phyloP scores from a whole-genome alignment of 768 basidiomycete genomes.

The Trichaptum fuscoviolaceum region DNA sequence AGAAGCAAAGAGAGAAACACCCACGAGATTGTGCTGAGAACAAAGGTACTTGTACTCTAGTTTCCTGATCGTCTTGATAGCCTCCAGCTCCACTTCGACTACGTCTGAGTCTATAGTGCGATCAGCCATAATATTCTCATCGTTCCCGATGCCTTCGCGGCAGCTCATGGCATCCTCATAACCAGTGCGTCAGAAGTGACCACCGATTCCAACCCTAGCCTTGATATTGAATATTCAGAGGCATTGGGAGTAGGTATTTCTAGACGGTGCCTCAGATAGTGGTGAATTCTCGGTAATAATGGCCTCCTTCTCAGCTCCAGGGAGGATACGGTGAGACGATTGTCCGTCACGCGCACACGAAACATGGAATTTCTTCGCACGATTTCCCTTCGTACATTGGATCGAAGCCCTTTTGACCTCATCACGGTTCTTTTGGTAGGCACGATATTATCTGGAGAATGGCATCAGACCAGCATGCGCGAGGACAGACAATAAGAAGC shows the following conservation, averaged over 20 bases:
- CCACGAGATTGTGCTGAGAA: conserved; percentile 84
- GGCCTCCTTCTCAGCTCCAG: conserved; percentile 78
- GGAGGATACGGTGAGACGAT: conserved; percentile 45
- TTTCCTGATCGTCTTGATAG: conserved; percentile 71
- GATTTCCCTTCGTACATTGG: conserved; percentile 93
- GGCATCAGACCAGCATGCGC: not conserved
- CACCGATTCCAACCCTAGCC: too few species aligned
- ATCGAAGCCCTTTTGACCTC: conserved; percentile 78
- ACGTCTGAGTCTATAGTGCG: conserved; percentile 4
- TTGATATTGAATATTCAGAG: too few species aligned
- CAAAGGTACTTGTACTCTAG: conserved; percentile 73
- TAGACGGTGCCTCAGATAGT: too few species aligned
- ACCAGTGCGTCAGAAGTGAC: too few species aligned
- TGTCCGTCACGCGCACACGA: conserved; percentile 71
- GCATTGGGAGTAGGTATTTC: conserved; percentile 25
- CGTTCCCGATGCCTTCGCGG: conserved; percentile 4
- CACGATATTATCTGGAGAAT: conserved; percentile 76
- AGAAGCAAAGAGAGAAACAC: conserved; percentile 25
- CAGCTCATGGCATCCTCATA: too few species aligned
- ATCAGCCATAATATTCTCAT: conserved; percentile 4
- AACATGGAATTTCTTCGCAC: conserved; percentile 89
- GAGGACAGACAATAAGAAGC: conserved; percentile 21
- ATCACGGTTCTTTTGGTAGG: conserved; percentile 63
- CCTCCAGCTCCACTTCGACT: conserved; percentile 18
- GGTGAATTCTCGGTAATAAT: conserved; percentile 47